Evolutionary conservation across 345 rosid species (phyloP).

Genomic region (Atalantia buxifolia): DNA sequence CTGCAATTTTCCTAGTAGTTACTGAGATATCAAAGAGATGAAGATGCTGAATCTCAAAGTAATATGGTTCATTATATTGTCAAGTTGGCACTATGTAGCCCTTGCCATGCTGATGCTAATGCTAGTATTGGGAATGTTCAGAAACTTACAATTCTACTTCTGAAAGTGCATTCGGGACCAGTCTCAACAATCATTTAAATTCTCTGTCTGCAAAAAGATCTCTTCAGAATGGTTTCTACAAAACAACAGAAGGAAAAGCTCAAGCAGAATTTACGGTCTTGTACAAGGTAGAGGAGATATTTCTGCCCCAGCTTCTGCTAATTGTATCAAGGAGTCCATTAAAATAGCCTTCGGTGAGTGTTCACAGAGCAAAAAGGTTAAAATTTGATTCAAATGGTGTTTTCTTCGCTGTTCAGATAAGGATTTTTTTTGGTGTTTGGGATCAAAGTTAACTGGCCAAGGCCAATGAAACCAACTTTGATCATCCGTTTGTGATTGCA

Average conservation of each 20-base stretch:
- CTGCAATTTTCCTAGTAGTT: not conserved
- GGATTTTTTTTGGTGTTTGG: no score
- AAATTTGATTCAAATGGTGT: slow-evolving; percentile 3
- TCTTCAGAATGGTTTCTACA: slow-evolving; percentile 27
- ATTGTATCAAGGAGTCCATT: slow-evolving; percentile 24
- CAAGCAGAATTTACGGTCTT: slow-evolving; percentile 31
- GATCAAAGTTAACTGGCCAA: no score
- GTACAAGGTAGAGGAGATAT: slow-evolving; percentile 39
- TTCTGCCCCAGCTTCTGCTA: slow-evolving; percentile 24
- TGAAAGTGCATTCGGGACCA: slow-evolving; percentile 18
- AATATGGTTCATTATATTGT: slow-evolving; percentile 2
- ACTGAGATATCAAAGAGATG: not conserved
- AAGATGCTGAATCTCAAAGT: slow-evolving; percentile 6
- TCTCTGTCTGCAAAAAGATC: slow-evolving; percentile 28
- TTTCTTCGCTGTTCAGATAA: no score
- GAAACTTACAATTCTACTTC: slow-evolving; percentile 21
- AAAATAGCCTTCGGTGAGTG: no score
- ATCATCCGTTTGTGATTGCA: no score
- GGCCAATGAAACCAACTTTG: no score
- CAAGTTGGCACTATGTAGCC: slow-evolving; percentile 6
- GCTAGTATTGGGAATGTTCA: slow-evolving; percentile 19
- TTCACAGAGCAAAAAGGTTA: not conserved
- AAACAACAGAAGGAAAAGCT: slow-evolving; percentile 19
- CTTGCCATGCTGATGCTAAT: slow-evolving; percentile 30
- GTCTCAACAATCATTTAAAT: slow-evolving; percentile 21